Percentiles rank a stretch among this genome's conserved stretches.
Conservation (phyloP, 2,329 filamentous ascomycete genomes). For the Aspergillus neotritici region DNA sequence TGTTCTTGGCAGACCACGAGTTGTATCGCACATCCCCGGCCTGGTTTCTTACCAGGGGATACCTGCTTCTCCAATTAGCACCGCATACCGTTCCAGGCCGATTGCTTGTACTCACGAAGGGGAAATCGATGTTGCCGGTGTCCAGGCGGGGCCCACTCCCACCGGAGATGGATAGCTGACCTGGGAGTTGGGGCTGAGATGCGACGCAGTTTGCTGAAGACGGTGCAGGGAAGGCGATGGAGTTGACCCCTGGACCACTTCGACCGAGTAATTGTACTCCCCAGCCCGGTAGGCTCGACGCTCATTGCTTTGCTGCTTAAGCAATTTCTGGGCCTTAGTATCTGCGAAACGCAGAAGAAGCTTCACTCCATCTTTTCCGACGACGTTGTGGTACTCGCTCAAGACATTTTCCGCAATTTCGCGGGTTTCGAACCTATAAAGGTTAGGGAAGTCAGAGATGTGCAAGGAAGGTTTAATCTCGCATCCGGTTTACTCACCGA, state of each 20-base stretch:
- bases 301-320: conserved; percentile 93
- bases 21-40: conserved; percentile 29
- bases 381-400: conserved; percentile 72
- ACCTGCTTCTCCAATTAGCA: conserved; percentile 32
- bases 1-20: conserved; percentile 35
- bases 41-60: conserved; percentile 36
- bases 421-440: conserved; percentile 73
- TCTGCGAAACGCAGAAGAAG: conserved; percentile 96
- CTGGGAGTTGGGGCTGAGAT: conserved; percentile 40
- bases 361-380: conserved; percentile 73
- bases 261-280: conserved; percentile 68
- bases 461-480: conserved; percentile 1
- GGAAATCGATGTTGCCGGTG: conserved; percentile 45
- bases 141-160: conserved; percentile 40
- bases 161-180: conserved; percentile 40
- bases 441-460: conserved; percentile 5
- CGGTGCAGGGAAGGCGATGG: conserved; percentile 41
- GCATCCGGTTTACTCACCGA: conserved; percentile 52
- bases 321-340: conserved; percentile 89
- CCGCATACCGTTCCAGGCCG: background rate
- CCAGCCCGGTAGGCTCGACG: conserved; percentile 93
- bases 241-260: conserved; percentile 41
- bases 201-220: conserved; percentile 34
- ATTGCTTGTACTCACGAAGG: conserved; percentile 37
- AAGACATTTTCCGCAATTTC: conserved; percentile 89